phyloP scores from a whole-genome alignment of 2,329 filamentous ascomycete species.

The Diplodia intermedia region DNA sequence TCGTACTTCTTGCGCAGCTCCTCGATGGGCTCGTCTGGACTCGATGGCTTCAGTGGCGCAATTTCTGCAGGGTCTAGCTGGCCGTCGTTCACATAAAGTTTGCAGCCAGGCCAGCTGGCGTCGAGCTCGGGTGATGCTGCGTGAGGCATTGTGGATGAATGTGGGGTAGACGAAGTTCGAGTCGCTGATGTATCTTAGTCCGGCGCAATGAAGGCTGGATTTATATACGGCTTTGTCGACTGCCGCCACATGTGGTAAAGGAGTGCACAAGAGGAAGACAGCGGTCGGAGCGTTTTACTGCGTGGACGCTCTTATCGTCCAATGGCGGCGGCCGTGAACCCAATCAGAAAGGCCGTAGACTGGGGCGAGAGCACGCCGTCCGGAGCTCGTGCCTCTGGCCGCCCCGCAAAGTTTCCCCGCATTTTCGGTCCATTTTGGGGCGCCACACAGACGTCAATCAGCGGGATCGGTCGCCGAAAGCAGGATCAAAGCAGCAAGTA shows the following conservation, averaged over 20 bases:
- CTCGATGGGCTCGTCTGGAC: slow-evolving; percentile 54
- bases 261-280: too few species aligned
- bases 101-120: slow-evolving; percentile 39
- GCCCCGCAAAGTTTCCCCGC: slow-evolving; percentile 19
- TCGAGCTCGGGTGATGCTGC: slow-evolving; percentile 40
- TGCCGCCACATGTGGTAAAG: neutral
- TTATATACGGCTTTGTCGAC: slow-evolving; percentile 2
- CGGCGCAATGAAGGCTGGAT: neutral
- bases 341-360: neutral
- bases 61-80: slow-evolving; percentile 56
- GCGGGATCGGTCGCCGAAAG: slow-evolving; percentile 5
- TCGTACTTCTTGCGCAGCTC: slow-evolving; percentile 57
- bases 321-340: slow-evolving; percentile 7
- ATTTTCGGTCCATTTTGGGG: neutral
- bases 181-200: neutral
- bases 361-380: neutral
- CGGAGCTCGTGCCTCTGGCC: neutral
- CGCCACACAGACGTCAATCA: neutral
- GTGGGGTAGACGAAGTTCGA: neutral
- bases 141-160: slow-evolving; percentile 43
- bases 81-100: slow-evolving; percentile 56
- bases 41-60: slow-evolving; percentile 52
- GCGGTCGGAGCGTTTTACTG: neutral
- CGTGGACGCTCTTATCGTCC: neutral
- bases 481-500: slow-evolving; percentile 20